These are phyloP conservation scores for Eucalyptus pauciflora DNA, from an alignment of 345 rosid genomes.

Conservation along the genomic window DNA sequence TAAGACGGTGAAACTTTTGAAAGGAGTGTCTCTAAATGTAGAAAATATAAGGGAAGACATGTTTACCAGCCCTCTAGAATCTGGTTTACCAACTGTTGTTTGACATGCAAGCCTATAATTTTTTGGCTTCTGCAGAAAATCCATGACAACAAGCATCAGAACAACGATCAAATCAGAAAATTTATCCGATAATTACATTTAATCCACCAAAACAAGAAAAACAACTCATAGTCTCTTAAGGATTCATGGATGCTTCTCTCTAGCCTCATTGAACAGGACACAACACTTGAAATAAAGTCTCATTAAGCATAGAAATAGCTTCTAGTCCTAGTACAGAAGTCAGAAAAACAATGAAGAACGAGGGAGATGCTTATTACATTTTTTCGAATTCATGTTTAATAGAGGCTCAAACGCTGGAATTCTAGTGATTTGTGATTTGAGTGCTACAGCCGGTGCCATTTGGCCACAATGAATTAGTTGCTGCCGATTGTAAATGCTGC, in stretches of 20 bases:
- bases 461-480: not conserved
- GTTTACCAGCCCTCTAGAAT: slow-evolving; percentile 60
- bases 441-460: not conserved
- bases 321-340: not conserved
- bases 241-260: not conserved
- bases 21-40: not conserved
- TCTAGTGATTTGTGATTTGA: not conserved
- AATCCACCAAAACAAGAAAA: not conserved
- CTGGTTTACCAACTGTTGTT: slow-evolving; percentile 64
- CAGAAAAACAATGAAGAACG: not conserved
- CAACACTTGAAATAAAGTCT: not conserved
- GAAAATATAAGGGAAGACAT: not conserved
- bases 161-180: not conserved
- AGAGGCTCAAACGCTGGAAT: not conserved
- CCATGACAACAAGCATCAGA: not conserved
- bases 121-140: slow-evolving; percentile 54
- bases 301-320: not conserved
- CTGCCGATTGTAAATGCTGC: not conserved
- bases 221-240: not conserved
- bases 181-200: not conserved
- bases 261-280: not conserved
- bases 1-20: not conserved
- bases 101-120: slow-evolving; percentile 95
- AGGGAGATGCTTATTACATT: not conserved
- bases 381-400: not conserved